These are phyloP conservation scores for Cyclotella choctawhatcheeana DNA, from an alignment of 108 stramenopile species.

Conservation along the genomic window DNA sequence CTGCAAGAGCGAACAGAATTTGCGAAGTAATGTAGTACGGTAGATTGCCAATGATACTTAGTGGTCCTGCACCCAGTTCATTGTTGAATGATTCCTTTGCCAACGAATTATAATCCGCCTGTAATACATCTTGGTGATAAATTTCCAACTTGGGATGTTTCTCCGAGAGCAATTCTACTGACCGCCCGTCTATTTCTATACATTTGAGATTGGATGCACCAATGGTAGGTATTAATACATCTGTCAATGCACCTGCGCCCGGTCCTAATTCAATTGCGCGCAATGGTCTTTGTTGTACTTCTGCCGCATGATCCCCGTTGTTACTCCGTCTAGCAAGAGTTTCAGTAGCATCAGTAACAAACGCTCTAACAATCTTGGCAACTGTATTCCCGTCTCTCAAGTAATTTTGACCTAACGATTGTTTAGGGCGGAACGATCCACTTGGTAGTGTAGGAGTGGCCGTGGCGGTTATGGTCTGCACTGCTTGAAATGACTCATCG, in stretches of 20 bases:
- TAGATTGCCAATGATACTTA: constrained; percentile 94
- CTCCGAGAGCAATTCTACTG: constrained; percentile 79
- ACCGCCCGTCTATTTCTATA: constrained; percentile 94
- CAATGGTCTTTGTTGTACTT: constrained; percentile 32
- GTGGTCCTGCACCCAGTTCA: constrained; percentile 60
- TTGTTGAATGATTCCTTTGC: constrained; percentile 40
- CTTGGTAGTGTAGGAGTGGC: constrained; percentile 80
- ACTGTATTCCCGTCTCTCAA: constrained; percentile 95
- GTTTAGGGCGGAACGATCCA: constrained; percentile 88
- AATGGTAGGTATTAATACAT: constrained; percentile 68
- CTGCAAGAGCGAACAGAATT: constrained; percentile 95
- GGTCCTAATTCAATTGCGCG: constrained; percentile 92
- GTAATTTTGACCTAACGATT: constrained; percentile 97
- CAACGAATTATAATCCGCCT: constrained; percentile 85
- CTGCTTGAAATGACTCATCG: constrained; percentile 69
- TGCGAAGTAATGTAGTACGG: constrained; percentile 98
- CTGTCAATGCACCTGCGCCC: constrained; percentile 94
- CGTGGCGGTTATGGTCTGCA: constrained; percentile 31
- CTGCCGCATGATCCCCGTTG: constrained; percentile 2
- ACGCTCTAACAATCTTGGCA: constrained; percentile 88
- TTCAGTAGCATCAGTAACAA: constrained; percentile 81
- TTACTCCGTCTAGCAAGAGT: constrained; percentile 1
- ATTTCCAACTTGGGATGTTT: constrained; percentile 69
- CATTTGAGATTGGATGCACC: constrained; percentile 70
- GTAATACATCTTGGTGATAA: constrained; percentile 86